Conservation (phyloP, 2,329 filamentous ascomycete genomes). For the Neurospora crassa region DNA sequence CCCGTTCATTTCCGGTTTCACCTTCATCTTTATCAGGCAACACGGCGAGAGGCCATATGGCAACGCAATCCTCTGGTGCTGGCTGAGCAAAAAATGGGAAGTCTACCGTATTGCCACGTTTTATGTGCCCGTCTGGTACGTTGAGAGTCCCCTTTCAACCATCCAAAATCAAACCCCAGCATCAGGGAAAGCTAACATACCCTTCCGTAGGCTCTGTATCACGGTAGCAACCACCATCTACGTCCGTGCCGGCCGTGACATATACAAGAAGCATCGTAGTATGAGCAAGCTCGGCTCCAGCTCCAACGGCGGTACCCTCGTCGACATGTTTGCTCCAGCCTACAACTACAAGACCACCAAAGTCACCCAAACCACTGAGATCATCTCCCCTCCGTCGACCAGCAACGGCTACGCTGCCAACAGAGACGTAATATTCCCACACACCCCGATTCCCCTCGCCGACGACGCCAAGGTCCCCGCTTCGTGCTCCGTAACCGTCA, state of each 20-base stretch:
- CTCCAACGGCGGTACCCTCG: slow-evolving; percentile 27
- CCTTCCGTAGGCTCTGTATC: slow-evolving; percentile 45
- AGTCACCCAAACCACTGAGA: slow-evolving; percentile 23
- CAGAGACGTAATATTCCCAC: slow-evolving; percentile 11
- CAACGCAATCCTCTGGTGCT: slow-evolving; percentile 72
- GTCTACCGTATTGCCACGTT: slow-evolving; percentile 64
- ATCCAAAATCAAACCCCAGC: slow-evolving; percentile 7
- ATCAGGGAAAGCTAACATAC: neutral
- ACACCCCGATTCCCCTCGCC: slow-evolving; percentile 10
- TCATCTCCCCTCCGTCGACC: slow-evolving; percentile 9
- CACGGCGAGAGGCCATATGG: slow-evolving; percentile 57
- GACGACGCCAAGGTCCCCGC: slow-evolving; percentile 11
- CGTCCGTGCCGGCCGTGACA: slow-evolving; percentile 51
- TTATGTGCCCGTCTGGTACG: slow-evolving; percentile 62
- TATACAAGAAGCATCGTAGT: slow-evolving; percentile 55
- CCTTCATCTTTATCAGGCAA: slow-evolving; percentile 53
- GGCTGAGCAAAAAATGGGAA: slow-evolving; percentile 61
- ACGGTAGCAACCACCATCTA: slow-evolving; percentile 55
- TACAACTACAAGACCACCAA: slow-evolving; percentile 49
- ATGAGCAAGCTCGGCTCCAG: slow-evolving; percentile 43
- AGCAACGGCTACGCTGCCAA: neutral
- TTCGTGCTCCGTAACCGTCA: slow-evolving; percentile 35
- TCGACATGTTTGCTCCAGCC: slow-evolving; percentile 32
- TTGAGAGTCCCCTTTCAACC: neutral
- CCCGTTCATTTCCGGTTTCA: slow-evolving; percentile 60